Percentiles rank a stretch among this genome's conserved stretches.
These are phyloP conservation scores for Boletus patriciae DNA, from an alignment of 768 basidiomycete genomes.

Conservation along the genomic window DNA sequence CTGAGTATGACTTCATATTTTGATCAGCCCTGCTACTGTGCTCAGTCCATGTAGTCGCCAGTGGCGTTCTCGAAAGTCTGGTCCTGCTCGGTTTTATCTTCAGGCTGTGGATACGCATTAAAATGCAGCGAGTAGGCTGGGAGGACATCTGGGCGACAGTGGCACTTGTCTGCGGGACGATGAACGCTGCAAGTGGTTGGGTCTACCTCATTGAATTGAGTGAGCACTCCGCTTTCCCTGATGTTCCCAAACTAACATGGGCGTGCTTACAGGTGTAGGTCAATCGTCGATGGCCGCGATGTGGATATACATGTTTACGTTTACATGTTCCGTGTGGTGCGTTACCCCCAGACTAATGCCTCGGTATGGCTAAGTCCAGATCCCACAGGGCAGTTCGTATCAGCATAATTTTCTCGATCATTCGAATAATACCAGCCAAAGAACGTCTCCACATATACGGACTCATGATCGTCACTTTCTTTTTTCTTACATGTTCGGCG, in stretches of 20 bases:
- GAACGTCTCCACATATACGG: constrained; percentile 12
- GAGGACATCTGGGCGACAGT: constrained; percentile 23
- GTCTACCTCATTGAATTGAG: neutral
- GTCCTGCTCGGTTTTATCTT: constrained; percentile 16
- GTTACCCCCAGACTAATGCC: neutral
- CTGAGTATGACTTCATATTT: neutral
- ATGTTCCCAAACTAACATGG: neutral
- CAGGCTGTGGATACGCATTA: constrained; percentile 21
- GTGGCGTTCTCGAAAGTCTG: constrained; percentile 1
- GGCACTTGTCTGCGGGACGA: constrained; percentile 15
- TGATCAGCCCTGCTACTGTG: neutral
- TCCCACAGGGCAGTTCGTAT: constrained; percentile 20
- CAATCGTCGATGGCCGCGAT: neutral
- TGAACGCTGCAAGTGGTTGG: constrained; percentile 9
- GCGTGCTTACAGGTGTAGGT: neutral
- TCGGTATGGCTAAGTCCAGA: neutral
- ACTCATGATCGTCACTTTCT: constrained; percentile 8
- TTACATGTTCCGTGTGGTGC: constrained; percentile 16
- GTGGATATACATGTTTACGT: constrained; percentile 18
- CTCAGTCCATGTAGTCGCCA: constrained; percentile 4
- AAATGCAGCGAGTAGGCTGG: constrained; percentile 19
- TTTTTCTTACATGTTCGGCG: constrained; percentile 7
- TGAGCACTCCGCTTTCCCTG: neutral
- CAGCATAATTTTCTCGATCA: constrained; percentile 21
- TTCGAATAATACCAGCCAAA: constrained; percentile 14